Conservation (phyloP, 768 basidiomycete genomes). For the Collybia nuda region DNA sequence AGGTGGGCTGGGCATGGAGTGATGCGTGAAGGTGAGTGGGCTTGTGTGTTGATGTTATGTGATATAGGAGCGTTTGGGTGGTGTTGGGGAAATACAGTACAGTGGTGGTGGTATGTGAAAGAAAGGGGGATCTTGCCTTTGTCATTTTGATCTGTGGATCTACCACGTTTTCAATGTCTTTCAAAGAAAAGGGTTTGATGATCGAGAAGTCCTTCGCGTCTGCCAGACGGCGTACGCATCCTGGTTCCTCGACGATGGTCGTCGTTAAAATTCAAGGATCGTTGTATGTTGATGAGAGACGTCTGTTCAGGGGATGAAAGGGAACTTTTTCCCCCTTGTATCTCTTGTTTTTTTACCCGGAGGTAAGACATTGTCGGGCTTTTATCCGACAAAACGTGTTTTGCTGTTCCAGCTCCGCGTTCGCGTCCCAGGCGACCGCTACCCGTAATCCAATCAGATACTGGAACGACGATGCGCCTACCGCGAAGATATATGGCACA, state of each 20-base stretch:
- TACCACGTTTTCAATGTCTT: background rate
- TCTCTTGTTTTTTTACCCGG: no score
- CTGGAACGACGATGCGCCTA: no score
- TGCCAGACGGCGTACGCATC: background rate
- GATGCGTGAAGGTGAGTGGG: background rate
- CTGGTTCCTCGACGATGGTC: background rate
- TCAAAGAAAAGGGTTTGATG: background rate
- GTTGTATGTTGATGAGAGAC: background rate
- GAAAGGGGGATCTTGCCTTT: background rate
- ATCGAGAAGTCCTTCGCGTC: background rate
- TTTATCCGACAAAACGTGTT: no score
- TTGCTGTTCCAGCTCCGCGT: no score
- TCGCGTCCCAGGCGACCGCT: no score
- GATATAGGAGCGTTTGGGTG: background rate
- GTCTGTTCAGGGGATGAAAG: background rate
- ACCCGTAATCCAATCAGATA: no score
- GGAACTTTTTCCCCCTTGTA: background rate
- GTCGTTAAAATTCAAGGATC: background rate
- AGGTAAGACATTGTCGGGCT: no score
- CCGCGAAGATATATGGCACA: no score
- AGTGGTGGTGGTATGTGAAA: conserved; percentile 1
- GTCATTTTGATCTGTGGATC: background rate
- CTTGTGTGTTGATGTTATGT: background rate
- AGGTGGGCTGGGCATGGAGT: background rate
- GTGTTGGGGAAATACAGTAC: no score